Evolutionary conservation across 495 filamentous ascomycete genomes (phyloP).

Genomic region (Trypethelium eluteriae): DNA sequence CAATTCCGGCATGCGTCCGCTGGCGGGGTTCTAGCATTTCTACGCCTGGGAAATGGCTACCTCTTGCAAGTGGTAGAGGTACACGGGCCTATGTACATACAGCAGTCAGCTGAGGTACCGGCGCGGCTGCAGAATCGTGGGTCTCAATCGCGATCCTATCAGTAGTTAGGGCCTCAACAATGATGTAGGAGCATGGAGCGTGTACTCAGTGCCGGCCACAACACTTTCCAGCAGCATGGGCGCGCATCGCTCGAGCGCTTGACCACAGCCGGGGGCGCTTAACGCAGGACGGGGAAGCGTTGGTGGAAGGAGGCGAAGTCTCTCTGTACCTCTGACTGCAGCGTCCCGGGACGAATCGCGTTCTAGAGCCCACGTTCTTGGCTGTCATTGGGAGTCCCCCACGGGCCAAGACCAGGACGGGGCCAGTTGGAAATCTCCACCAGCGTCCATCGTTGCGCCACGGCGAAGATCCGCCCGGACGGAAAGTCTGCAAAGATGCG

Average conservation of each 20-base stretch:
- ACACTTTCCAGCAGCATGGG: background rate
- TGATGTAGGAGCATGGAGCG: background rate
- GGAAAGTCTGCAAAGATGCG: background rate
- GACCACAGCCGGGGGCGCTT: conserved; percentile 1
- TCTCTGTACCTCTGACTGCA: conserved; percentile 8
- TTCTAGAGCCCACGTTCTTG: background rate
- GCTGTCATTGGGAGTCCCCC: conserved; percentile 6
- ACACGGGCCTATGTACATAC: background rate
- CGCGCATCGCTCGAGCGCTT: conserved; percentile 3
- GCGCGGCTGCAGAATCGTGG: background rate
- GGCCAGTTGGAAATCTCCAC: conserved; percentile 10
- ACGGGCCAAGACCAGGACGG: background rate
- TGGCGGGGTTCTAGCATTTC: conserved; percentile 10
- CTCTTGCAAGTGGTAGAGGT: conserved; percentile 4
- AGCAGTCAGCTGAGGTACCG: conserved; percentile 9
- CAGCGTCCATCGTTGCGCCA: conserved; percentile 2
- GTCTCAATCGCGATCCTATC: background rate
- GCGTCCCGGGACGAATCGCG: conserved; percentile 5
- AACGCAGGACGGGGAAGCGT: background rate
- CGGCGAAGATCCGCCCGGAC: background rate
- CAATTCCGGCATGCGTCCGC: background rate
- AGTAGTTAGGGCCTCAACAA: background rate
- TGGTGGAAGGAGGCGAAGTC: conserved; percentile 9
- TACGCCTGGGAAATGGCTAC: conserved; percentile 6
- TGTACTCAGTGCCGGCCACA: background rate